Evolutionary conservation across 2,329 filamentous ascomycete genomes (phyloP), one percentile per base, ranked within the genome.

Genomic region (Fusarium lyarnte): DNA sequence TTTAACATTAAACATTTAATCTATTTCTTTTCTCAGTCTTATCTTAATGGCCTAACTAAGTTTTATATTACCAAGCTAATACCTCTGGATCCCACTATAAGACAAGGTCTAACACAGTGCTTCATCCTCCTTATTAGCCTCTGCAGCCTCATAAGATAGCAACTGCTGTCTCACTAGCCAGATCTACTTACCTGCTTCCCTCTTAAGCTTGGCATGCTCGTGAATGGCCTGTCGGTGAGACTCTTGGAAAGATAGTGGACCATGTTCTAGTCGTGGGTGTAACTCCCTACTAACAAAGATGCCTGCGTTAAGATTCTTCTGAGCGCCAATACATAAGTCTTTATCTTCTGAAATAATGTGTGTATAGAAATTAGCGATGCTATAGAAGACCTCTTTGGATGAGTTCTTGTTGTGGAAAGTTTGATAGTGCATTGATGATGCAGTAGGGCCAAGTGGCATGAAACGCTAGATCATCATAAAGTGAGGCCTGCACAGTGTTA

Each of bases 381-480:
- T 17, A 17, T 25, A 54, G 33, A 72, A 72, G 16, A 69, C 69
- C n/a, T 45, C 29, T 2, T 65, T 31, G 1, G 69, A 69, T 3
- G 69, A 72, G 29, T 57, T 72, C 14, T 38, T 65, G 49, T 72
- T 72, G 27, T 47, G 59, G 33, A 72, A 72, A n/a, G 72, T 58
- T 23, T 72, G 69, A 23, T 72, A 72, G 21, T 58, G 53, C 69
- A 72, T 72, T 5, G 47, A 52, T 12, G 69, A 72, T 14, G 31
- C 16, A 6, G 58, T 21, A 16, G 69, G 57, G 5, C 63, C 66
- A 19, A 41, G 55, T 12, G 69, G 69, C 27, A 72, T 55, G 36
- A 72, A 72, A 1, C 70, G 66, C 7, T 72, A 69, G 3, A 72
- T 72, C 69, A 72, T 72, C 69, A 72, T 72, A 29, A 72, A 72